A percentile compares a stretch with the other conserved stretches of the same genome.
These are phyloP conservation scores for Quercus alba DNA, from an alignment of 306 rosid species.

Conservation along the genomic window DNA sequence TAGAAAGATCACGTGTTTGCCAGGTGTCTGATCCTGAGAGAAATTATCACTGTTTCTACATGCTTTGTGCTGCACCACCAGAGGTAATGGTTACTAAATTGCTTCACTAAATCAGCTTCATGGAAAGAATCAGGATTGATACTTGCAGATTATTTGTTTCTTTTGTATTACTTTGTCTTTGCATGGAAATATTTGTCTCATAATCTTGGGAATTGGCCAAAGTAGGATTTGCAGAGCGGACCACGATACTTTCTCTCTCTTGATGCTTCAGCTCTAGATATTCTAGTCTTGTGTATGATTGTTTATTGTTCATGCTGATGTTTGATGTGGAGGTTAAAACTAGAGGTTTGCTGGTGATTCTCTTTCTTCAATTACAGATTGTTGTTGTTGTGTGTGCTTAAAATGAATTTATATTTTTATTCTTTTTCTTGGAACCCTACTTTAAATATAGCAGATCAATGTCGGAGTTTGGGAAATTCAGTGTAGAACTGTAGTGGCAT, in stretches of 20 bases:
- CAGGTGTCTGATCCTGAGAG: conserved; percentile 97
- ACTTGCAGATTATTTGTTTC: conserved; percentile 17
- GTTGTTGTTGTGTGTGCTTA: too few species aligned
- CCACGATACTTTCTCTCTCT: neutral
- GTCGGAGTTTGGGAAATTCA: too few species aligned
- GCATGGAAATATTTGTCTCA: conserved; percentile 18
- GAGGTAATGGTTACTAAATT: conserved; percentile 60
- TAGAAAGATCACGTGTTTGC: conserved; percentile 99
- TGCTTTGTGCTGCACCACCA: conserved; percentile 95
- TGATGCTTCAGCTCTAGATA: neutral
- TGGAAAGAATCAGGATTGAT: conserved; percentile 11
- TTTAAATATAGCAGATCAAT: too few species aligned
- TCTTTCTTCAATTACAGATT: too few species aligned
- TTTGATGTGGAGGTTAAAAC: too few species aligned
- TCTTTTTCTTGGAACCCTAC: too few species aligned
- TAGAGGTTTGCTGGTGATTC: too few species aligned
- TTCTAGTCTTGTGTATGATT: too few species aligned
- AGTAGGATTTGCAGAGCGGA: conserved; percentile 5
- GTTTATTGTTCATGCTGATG: too few species aligned
- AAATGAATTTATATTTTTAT: too few species aligned
- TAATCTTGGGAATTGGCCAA: neutral
- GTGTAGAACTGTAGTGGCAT: too few species aligned
- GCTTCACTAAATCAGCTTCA: conserved; percentile 15
- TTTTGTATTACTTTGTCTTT: conserved; percentile 11
- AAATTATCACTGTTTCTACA: conserved; percentile 99